Evolutionary conservation across 176 grass and related monocot species (phyloP).

Genomic region (Carex pumila): DNA sequence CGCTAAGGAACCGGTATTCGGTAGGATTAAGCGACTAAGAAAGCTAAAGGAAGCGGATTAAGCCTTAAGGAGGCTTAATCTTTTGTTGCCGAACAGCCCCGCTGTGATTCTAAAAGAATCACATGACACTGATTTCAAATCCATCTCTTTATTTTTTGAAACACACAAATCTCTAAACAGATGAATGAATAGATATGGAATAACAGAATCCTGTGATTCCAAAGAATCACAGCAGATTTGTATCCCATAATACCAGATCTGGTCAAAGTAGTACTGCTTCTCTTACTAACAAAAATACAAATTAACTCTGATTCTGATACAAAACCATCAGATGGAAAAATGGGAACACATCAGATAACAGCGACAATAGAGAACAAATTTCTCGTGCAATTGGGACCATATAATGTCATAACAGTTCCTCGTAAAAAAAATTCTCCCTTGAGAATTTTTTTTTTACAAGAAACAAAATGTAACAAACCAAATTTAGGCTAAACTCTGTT

Average conservation of each 20-base stretch:
- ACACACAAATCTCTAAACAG: too few species aligned
- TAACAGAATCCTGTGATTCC: too few species aligned
- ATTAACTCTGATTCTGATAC: conserved; percentile 13
- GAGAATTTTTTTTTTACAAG: neutral
- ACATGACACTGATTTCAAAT: too few species aligned
- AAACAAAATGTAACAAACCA: neutral
- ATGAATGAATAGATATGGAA: too few species aligned
- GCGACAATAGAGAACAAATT: conserved; percentile 4
- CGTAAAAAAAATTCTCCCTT: neutral
- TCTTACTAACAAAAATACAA: neutral
- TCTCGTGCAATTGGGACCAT: conserved; percentile 9
- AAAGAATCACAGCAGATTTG: too few species aligned
- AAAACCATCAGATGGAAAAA: neutral
- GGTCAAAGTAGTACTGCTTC: neutral
- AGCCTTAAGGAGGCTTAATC: too few species aligned
- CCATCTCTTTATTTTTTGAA: too few species aligned
- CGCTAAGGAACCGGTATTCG: too few species aligned
- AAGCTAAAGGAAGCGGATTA: too few species aligned
- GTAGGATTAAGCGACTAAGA: too few species aligned
- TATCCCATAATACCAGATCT: neutral
- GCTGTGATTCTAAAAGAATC: too few species aligned
- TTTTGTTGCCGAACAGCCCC: too few species aligned
- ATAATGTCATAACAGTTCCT: neutral
- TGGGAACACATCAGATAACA: neutral
- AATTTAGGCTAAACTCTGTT: neutral